Evolutionary conservation across 2,329 filamentous ascomycete species (phyloP).

Genomic region (Trichoderma sp.): DNA sequence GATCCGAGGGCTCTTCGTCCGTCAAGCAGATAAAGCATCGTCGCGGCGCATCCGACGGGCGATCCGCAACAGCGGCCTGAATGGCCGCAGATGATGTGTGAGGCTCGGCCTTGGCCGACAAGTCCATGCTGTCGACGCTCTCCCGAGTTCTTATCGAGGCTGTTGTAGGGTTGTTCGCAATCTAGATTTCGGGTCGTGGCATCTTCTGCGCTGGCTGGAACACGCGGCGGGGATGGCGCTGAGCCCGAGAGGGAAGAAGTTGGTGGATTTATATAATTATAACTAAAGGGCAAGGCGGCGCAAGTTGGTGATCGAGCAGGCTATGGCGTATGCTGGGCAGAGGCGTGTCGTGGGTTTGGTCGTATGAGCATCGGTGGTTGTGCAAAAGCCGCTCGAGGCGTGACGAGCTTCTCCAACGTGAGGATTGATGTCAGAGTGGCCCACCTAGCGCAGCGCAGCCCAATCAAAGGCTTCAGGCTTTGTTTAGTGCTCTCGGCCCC

Average conservation of each 20-base stretch:
- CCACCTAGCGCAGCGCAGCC: neutral
- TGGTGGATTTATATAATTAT: too few relatives aligned
- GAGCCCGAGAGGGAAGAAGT: neutral
- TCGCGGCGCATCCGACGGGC: conserved; percentile 32
- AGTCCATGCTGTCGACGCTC: neutral
- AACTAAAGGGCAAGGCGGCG: neutral
- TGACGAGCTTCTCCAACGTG: neutral
- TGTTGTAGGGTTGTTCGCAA: neutral
- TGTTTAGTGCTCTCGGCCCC: neutral
- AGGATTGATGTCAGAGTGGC: conserved; percentile 20
- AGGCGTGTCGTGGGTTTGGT: neutral
- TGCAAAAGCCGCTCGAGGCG: neutral
- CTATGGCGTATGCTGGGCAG: neutral
- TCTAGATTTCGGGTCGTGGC: neutral
- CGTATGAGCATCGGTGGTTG: neutral
- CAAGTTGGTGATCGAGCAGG: neutral
- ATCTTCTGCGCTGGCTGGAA: neutral
- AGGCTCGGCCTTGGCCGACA: neutral
- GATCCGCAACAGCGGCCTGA: conserved; percentile 20
- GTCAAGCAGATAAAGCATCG: conserved; percentile 64
- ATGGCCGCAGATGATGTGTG: conserved; percentile 21
- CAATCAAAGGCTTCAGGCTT: neutral
- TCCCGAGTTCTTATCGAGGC: neutral
- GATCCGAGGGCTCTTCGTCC: conserved; percentile 49
- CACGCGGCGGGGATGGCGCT: neutral